Percentiles rank a stretch among this genome's conserved stretches.
Conservation (phyloP, 1,284 basidiomycete genomes). For the Irpex sp. region DNA sequence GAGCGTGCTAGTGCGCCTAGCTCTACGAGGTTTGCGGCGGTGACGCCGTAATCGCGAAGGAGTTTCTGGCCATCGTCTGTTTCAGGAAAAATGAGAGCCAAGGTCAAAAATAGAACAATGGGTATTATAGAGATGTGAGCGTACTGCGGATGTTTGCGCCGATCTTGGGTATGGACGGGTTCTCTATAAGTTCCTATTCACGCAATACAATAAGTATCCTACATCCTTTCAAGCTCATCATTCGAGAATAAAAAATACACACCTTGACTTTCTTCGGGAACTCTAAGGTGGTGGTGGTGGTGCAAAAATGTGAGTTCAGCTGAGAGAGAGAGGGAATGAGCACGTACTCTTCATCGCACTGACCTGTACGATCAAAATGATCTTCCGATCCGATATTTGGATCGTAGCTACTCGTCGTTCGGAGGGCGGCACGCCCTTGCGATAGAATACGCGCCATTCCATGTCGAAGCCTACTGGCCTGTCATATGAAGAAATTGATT, state of each 20-base stretch:
- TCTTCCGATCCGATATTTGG: slow-evolving; percentile 44
- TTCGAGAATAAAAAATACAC: slow-evolving; percentile 7
- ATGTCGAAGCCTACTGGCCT: slow-evolving; percentile 60
- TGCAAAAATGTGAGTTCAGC: too few species aligned
- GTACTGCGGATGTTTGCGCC: slow-evolving; percentile 61
- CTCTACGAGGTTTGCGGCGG: slow-evolving; percentile 48
- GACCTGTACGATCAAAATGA: slow-evolving; percentile 56
- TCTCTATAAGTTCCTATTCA: slow-evolving; percentile 45
- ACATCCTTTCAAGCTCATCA: neutral
- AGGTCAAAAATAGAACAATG: neutral
- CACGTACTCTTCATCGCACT: slow-evolving; percentile 48
- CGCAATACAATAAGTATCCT: neutral
- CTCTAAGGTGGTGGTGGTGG: slow-evolving; percentile 18
- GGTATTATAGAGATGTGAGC: slow-evolving; percentile 15
- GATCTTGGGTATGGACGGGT: slow-evolving; percentile 42
- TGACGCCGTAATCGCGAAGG: slow-evolving; percentile 56
- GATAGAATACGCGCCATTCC: slow-evolving; percentile 50
- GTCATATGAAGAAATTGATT: neutral
- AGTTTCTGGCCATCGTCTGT: slow-evolving; percentile 63
- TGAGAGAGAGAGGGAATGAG: too few species aligned
- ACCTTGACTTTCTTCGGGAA: slow-evolving; percentile 45
- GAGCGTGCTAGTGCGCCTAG: slow-evolving; percentile 47
- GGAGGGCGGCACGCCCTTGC: slow-evolving; percentile 20
- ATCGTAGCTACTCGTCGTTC: slow-evolving; percentile 46
- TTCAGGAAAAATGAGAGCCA: neutral